Conservation (phyloP, 2,329 filamentous ascomycete genomes). For the Aureobasidium melanogenum region DNA sequence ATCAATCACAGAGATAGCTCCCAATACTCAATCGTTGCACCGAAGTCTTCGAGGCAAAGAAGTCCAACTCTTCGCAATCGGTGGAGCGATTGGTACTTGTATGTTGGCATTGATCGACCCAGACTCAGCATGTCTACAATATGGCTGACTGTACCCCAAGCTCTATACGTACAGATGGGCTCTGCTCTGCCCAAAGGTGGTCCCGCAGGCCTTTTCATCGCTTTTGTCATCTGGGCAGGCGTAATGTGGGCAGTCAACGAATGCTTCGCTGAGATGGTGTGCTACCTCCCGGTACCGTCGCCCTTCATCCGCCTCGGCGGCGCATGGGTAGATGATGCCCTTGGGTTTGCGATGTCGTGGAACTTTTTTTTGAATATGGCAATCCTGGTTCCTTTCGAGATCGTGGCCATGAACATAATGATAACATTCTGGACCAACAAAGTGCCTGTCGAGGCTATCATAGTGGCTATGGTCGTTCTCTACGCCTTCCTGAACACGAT, state of each 20-base stretch:
- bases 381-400: slow-evolving; percentile 38
- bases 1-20: neutral
- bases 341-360: slow-evolving; percentile 42
- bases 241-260: slow-evolving; percentile 16
- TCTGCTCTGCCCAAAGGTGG: slow-evolving; percentile 24
- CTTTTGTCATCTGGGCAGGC: slow-evolving; percentile 27
- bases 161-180: slow-evolving; percentile 13
- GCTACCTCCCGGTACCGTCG: neutral
- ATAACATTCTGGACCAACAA: slow-evolving; percentile 13
- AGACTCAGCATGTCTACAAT: neutral
- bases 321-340: slow-evolving; percentile 48
- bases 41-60: slow-evolving; percentile 10
- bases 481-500: slow-evolving; percentile 33
- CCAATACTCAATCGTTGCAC: slow-evolving; percentile 1
- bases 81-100: slow-evolving; percentile 15
- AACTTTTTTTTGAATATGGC: slow-evolving; percentile 40
- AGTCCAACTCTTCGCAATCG: slow-evolving; percentile 18
- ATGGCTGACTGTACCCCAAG: neutral
- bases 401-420: slow-evolving; percentile 17
- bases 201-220: slow-evolving; percentile 34
- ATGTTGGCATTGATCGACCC: slow-evolving; percentile 1
- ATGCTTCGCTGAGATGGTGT: slow-evolving; percentile 8
- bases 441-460: slow-evolving; percentile 12
- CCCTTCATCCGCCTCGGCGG: slow-evolving; percentile 31
- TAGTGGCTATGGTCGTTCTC: slow-evolving; percentile 11